Conservation (phyloP, 208 protist species). For the Leishmania martiniquensis region DNA sequence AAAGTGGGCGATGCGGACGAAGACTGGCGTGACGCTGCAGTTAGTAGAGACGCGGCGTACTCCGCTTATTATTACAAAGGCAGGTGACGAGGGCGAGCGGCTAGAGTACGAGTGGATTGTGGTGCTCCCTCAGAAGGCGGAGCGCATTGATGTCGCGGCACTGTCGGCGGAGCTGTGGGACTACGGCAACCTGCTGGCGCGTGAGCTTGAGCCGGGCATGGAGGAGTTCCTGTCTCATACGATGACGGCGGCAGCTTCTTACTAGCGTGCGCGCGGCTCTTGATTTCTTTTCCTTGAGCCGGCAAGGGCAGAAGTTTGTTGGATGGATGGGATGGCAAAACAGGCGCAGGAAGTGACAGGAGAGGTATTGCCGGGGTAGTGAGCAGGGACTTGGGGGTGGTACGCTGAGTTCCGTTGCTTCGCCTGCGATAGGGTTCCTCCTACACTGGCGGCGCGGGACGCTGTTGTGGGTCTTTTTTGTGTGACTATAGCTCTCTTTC, state of each 20-base stretch:
- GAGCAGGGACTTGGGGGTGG: no score
- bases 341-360: background rate
- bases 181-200: slow-evolving; percentile 70
- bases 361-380: background rate
- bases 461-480: background rate
- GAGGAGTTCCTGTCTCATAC: slow-evolving; percentile 77
- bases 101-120: slow-evolving; percentile 93
- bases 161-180: slow-evolving; percentile 80
- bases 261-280: slow-evolving; percentile 2
- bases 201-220: slow-evolving; percentile 77
- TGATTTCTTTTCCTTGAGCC: background rate
- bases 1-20: slow-evolving; percentile 71
- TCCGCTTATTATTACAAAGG: slow-evolving; percentile 87
- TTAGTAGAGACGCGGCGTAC: slow-evolving; percentile 91
- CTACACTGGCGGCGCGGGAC: background rate
- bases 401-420: background rate
- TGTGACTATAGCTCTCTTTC: background rate
- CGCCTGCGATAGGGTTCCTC: background rate
- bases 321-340: background rate
- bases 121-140: slow-evolving; percentile 71
- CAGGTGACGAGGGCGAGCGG: slow-evolving; percentile 81
- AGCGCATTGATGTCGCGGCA: slow-evolving; percentile 61
- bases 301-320: background rate
- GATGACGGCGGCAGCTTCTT: slow-evolving; percentile 72
- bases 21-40: slow-evolving; percentile 58